phyloP scores from a whole-genome alignment of 345 rosid genomes.

The Pistacia vera region DNA sequence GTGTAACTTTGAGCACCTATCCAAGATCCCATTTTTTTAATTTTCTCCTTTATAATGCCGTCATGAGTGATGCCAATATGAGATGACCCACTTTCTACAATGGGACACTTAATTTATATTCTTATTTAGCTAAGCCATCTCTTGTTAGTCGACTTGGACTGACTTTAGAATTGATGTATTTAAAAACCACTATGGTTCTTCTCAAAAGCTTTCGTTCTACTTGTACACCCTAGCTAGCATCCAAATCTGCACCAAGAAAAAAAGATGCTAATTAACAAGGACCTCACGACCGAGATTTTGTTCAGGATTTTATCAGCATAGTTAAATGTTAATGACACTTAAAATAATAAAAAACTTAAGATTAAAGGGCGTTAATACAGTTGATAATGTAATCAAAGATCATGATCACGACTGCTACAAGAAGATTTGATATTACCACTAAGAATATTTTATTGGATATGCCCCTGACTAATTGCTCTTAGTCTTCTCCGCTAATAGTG shows the following conservation, averaged over 20 bases:
- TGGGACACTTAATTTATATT: background rate
- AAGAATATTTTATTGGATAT: too few relatives aligned
- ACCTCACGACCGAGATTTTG: background rate
- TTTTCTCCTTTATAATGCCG: background rate
- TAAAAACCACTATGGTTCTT: background rate
- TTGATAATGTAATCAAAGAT: too few relatives aligned
- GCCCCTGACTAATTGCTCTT: too few relatives aligned
- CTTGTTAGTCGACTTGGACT: too few relatives aligned
- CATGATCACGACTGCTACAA: too few relatives aligned
- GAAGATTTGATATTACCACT: too few relatives aligned
- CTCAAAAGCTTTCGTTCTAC: background rate
- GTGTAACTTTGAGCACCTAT: background rate
- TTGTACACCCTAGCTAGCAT: background rate
- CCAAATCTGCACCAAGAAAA: too few relatives aligned
- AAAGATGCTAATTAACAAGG: background rate
- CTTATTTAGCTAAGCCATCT: too few relatives aligned
- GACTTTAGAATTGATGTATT: too few relatives aligned
- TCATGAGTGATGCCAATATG: background rate
- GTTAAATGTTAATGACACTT: background rate
- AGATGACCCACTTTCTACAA: conserved; percentile 7
- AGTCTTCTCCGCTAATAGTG: too few relatives aligned
- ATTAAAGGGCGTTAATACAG: too few relatives aligned
- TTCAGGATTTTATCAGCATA: background rate
- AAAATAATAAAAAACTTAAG: too few relatives aligned
- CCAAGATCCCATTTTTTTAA: background rate